A percentile compares a stretch with the other conserved stretches of the same genome.
These are phyloP conservation scores for Suhomyces ambrosiae DNA, from an alignment of 1,139 yeast species.

Conservation along the genomic window DNA sequence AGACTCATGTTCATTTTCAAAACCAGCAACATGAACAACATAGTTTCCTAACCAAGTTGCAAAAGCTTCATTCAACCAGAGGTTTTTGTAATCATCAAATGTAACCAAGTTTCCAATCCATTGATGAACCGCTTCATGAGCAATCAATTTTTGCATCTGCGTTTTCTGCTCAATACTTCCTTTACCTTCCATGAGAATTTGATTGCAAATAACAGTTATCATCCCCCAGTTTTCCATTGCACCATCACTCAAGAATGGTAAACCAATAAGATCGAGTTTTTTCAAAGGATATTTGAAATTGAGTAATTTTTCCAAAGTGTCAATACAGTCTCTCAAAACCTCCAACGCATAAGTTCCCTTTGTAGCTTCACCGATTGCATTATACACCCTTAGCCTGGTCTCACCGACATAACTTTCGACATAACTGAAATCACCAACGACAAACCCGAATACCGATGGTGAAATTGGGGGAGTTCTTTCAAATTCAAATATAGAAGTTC, in stretches of 20 bases:
- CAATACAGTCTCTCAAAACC: conserved; percentile 48
- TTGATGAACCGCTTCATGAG: conserved; percentile 75
- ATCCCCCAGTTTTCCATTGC: conserved; percentile 82
- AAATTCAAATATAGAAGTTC: conserved; percentile 42
- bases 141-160: conserved; percentile 54
- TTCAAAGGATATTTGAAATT: conserved; percentile 53
- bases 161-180: conserved; percentile 22
- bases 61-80: conserved; percentile 77
- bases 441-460: conserved; percentile 65
- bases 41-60: conserved; percentile 69
- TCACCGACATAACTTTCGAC: conserved; percentile 20
- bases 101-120: conserved; percentile 73
- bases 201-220: conserved; percentile 58
- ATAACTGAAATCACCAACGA: conserved; percentile 63
- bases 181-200: conserved; percentile 32
- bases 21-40: conserved; percentile 32
- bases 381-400: conserved; percentile 50
- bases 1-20: conserved; percentile 29
- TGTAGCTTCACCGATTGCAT: conserved; percentile 55
- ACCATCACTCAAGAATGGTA: conserved; percentile 72
- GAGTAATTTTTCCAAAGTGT: conserved; percentile 46
- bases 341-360: conserved; percentile 49
- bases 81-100: conserved; percentile 64
- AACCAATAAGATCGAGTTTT: conserved; percentile 64
- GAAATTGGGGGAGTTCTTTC: conserved; percentile 58